Conservation (phyloP, 1,284 basidiomycete genomes). For the Sanguinoderma infundibulare region DNA sequence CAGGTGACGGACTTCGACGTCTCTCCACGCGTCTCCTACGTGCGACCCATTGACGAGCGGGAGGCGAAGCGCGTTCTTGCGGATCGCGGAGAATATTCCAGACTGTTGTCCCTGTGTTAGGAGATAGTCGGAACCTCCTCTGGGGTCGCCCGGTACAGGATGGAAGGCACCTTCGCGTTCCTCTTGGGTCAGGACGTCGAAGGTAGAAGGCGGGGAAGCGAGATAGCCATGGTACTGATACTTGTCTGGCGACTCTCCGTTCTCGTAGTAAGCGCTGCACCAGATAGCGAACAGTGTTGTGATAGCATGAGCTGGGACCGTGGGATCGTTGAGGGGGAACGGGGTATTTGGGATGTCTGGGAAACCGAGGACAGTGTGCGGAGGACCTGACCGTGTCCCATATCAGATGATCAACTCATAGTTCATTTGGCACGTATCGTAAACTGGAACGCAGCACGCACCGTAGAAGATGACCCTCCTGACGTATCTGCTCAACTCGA, state of each 20-base stretch:
- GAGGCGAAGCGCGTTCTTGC: background rate
- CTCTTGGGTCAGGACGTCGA: conserved; percentile 16
- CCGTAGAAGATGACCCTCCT: background rate
- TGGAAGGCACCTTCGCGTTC: conserved; percentile 6
- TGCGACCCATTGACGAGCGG: background rate
- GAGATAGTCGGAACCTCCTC: background rate
- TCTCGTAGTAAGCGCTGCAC: conserved; percentile 19
- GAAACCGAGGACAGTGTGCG: background rate
- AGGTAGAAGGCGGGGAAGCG: conserved; percentile 14
- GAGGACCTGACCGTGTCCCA: background rate
- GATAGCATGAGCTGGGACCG: background rate
- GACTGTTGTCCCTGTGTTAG: background rate
- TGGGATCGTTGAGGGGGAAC: background rate
- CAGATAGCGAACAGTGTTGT: background rate
- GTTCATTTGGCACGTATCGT: background rate
- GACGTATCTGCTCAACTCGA: background rate
- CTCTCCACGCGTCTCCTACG: conserved; percentile 7
- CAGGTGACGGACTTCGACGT: conserved; percentile 13
- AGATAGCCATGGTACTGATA: conserved; percentile 7
- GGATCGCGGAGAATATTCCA: background rate
- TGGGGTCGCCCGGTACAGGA: background rate
- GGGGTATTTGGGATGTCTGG: background rate
- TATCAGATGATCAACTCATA: background rate
- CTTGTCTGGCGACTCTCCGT: conserved; percentile 21
- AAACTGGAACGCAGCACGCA: background rate